These are phyloP conservation scores for Diaporthe ampelina DNA, from an alignment of 2,329 filamentous ascomycete genomes.

Conservation along the genomic window DNA sequence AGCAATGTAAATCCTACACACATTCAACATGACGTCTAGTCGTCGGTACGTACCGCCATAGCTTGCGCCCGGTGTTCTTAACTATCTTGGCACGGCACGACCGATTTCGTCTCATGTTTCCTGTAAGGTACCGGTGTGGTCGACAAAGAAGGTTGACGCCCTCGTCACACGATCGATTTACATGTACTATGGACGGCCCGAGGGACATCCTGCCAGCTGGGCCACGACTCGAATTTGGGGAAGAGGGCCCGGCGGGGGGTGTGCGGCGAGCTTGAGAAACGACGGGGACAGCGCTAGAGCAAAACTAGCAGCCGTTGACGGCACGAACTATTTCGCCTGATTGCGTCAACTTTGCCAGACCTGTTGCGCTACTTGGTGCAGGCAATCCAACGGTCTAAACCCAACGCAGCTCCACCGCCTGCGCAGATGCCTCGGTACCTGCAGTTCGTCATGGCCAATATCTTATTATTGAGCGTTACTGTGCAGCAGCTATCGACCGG, in stretches of 20 bases:
- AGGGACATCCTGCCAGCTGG: slow-evolving; percentile 12
- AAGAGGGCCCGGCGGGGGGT: not conserved
- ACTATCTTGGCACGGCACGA: slow-evolving; percentile 31
- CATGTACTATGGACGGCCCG: slow-evolving; percentile 15
- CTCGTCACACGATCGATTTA: slow-evolving; percentile 26
- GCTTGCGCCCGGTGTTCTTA: slow-evolving; percentile 8
- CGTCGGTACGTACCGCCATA: slow-evolving; percentile 14
- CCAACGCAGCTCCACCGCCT: slow-evolving; percentile 15
- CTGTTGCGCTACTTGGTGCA: not conserved
- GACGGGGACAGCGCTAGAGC: slow-evolving; percentile 6
- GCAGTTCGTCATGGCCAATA: not conserved
- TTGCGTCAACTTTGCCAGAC: slow-evolving; percentile 29
- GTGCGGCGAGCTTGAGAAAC: slow-evolving; percentile 18
- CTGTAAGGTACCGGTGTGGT: slow-evolving; percentile 25
- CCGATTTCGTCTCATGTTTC: slow-evolving; percentile 29
- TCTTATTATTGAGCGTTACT: not conserved
- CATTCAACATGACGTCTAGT: slow-evolving; percentile 10
- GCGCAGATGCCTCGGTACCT: slow-evolving; percentile 22
- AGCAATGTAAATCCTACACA: not conserved
- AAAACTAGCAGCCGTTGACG: slow-evolving; percentile 34
- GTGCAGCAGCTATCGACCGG: not conserved
- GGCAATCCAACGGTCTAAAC: not conserved
- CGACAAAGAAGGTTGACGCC: slow-evolving; percentile 27
- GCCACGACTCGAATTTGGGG: slow-evolving; percentile 18
- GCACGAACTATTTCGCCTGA: slow-evolving; percentile 29